A percentile compares a stretch with the other conserved stretches of the same genome.
Conservation (phyloP, 441 rosid genomes). For the Isatis lusitanica region DNA sequence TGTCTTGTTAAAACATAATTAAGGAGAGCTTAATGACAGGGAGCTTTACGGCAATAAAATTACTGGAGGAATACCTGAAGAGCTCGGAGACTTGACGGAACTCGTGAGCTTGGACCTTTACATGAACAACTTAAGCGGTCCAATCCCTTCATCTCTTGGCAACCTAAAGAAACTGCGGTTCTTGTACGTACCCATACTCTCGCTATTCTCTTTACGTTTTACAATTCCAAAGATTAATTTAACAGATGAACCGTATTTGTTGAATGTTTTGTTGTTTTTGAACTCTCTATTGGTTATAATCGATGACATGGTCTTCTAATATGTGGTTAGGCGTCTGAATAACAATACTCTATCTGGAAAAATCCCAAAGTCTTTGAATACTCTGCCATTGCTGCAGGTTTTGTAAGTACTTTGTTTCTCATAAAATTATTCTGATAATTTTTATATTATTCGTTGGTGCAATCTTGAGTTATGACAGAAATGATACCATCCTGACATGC, state of each 20-base stretch:
- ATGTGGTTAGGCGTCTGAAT: no score
- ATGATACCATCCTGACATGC: constrained; percentile 28
- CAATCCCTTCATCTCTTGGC: constrained; percentile 68
- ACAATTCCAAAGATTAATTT: no score
- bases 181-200: constrained; percentile 54
- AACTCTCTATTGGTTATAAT: no score
- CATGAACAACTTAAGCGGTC: constrained; percentile 61
- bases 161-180: constrained; percentile 36
- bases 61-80: constrained; percentile 36
- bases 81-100: constrained; percentile 40
- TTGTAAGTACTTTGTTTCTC: no score
- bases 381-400: no score
- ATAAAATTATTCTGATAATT: not conserved
- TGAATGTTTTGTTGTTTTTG: no score
- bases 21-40: constrained; percentile 46
- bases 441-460: not conserved
- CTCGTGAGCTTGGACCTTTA: constrained; percentile 96
- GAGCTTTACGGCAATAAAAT: constrained; percentile 92
- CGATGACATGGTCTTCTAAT: no score
- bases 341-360: no score
- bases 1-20: not conserved
- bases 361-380: no score
- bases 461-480: not conserved
- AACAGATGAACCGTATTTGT: no score
- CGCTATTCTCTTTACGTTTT: not conserved